Conservation (phyloP, 495 filamentous ascomycete species). For the Tuber aestivum region DNA sequence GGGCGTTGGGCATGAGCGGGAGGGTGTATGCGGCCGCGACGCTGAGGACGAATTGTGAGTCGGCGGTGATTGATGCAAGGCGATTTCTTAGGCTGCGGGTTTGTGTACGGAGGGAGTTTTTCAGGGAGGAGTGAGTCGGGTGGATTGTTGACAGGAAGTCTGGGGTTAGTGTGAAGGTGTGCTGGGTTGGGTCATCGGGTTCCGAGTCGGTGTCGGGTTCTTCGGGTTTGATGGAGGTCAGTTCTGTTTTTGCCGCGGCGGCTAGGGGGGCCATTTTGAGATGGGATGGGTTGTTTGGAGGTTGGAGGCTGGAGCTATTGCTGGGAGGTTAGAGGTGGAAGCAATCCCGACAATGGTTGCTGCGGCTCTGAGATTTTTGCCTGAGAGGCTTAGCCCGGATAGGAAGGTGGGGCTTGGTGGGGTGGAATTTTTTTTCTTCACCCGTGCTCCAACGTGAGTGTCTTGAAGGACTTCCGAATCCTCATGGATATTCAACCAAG, state of each 20-base stretch:
- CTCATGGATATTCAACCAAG: not conserved
- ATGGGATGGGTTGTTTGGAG: not conserved
- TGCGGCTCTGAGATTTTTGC: not conserved
- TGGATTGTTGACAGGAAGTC: not conserved
- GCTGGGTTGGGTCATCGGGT: not conserved
- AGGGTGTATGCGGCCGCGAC: constrained; percentile 52
- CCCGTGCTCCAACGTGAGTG: not conserved
- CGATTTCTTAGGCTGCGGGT: constrained; percentile 76
- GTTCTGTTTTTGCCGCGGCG: not conserved
- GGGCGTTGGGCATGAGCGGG: constrained; percentile 88
- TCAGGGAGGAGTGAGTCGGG: constrained; percentile 11
- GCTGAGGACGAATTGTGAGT: constrained; percentile 60
- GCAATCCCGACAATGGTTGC: not conserved
- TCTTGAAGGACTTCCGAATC: not conserved
- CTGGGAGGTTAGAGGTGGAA: not conserved
- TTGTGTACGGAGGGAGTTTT: constrained; percentile 43
- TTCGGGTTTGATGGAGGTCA: not conserved
- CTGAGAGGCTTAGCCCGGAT: not conserved
- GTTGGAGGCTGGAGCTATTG: too few species aligned
- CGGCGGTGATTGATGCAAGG: constrained; percentile 62
- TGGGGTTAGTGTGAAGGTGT: not conserved
- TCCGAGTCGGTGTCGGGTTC: not conserved
- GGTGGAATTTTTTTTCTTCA: not conserved
- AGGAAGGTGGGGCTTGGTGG: constrained; percentile 5
- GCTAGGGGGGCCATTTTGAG: not conserved